Evolutionary conservation across 208 protist species (phyloP), one percentile per base, ranked within the genome.

Genomic region (Acanthamoeba triangularis): DNA sequence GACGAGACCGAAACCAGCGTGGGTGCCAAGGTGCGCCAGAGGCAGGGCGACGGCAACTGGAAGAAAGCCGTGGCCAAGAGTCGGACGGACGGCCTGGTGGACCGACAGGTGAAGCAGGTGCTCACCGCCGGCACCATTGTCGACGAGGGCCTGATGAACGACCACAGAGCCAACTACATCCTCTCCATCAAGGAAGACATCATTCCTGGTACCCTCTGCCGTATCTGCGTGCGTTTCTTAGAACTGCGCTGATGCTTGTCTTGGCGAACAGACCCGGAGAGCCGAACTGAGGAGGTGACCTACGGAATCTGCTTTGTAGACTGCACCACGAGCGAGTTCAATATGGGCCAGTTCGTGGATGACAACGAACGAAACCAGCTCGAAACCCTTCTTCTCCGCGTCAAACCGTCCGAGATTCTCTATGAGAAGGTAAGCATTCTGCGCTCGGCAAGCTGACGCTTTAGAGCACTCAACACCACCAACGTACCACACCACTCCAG

Each of bases 291-390:
- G 47, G 59, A 92, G 47, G 33, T 92, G 7, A 6, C 49, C 16
- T 94, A 93, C 63, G 97, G 95, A 7, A 41, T 97, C 35, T 97
- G 96, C 92, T 88, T 97, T 59, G 96, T 97, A 7, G 97, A 97
- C 72, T 78, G 59, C 6, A 72, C 97, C 6, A 96, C 96, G 25
- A 95, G 95, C 47, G 59, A 96, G 28, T 95, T 97, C 33, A 80
- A 95, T 47, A 16, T 96, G 3, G 47, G 67, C 1, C 33, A 91
- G n/a, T 97, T 97, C 47, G 67, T 82, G 2, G 96, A 97, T 30
- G 96, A 97, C 49, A 76, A 82, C 23, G 78, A 80, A 35, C 56
- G 90, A 25, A 94, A 74, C 35, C 94, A 96, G 18, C 80, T 97
- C 4, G 96, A 97, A 67, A 97, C 96, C 0, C 20, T 97, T 0